These are phyloP conservation scores for Peronospora destructor DNA, from an alignment of 352 stramenopile genomes.

Conservation along the genomic window DNA sequence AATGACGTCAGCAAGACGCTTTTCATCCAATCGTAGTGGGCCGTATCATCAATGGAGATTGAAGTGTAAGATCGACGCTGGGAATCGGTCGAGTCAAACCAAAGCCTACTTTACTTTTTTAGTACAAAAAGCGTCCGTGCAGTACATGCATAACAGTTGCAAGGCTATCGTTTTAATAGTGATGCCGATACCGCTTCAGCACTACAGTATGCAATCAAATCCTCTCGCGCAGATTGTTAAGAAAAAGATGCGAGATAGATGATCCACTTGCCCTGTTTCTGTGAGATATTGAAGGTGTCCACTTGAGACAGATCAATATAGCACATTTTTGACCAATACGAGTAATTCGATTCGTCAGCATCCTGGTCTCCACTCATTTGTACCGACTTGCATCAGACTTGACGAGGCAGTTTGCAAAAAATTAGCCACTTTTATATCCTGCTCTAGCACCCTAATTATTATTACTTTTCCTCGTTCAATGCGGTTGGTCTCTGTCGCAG, in stretches of 20 bases:
- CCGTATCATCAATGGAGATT: constrained; percentile 33
- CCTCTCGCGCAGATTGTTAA: constrained; percentile 18
- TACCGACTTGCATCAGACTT: not conserved
- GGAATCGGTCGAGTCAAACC: constrained; percentile 26
- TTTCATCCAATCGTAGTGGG: constrained; percentile 31
- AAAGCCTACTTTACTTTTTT: constrained; percentile 36
- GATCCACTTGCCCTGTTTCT: constrained; percentile 7
- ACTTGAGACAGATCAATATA: constrained; percentile 18
- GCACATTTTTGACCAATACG: constrained; percentile 15
- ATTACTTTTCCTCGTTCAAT: not conserved
- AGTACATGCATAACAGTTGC: too few species aligned
- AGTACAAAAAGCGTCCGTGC: constrained; percentile 37
- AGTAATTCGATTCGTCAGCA: not conserved
- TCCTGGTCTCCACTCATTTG: constrained; percentile 22
- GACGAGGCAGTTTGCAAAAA: too few species aligned
- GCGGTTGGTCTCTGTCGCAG: not conserved
- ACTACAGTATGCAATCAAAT: constrained; percentile 4
- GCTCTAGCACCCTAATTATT: constrained; percentile 12
- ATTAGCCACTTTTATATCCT: constrained; percentile 13
- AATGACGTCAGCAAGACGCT: constrained; percentile 20
- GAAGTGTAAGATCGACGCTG: constrained; percentile 36
- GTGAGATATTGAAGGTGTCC: constrained; percentile 36
- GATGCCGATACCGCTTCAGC: not conserved
- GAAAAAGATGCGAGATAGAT: constrained; percentile 15
- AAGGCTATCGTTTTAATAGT: constrained; percentile 16